phyloP scores from a whole-genome alignment of 192 early-diverging fungal species.

The Linnemannia zychae region DNA sequence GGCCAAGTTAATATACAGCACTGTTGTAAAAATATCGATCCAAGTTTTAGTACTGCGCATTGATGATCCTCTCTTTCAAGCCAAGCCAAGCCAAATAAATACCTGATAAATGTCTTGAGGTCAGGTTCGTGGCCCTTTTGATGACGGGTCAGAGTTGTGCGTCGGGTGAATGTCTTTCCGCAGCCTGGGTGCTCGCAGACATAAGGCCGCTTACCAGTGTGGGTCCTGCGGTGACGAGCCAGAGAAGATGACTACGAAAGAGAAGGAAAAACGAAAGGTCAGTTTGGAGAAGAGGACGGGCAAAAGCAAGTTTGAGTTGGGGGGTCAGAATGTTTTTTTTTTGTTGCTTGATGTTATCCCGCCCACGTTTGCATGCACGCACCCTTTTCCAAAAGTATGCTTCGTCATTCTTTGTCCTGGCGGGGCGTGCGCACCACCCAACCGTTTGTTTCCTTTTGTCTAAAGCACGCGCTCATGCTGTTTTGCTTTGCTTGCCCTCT shows the following conservation, averaged over 20 bases:
- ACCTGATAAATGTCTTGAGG: conserved; percentile 62
- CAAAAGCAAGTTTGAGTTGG: conserved; percentile 67
- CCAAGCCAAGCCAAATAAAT: conserved; percentile 17
- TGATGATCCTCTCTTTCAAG: neutral
- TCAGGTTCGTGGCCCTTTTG: conserved; percentile 66
- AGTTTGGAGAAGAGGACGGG: conserved; percentile 26
- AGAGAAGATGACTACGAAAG: conserved; percentile 75
- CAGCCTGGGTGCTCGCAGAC: conserved; percentile 77
- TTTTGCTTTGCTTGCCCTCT: neutral
- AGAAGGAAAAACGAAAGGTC: neutral
- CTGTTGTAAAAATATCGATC: neutral
- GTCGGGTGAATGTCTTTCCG: conserved; percentile 79
- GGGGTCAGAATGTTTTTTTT: conserved; percentile 71
- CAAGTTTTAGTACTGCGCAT: neutral
- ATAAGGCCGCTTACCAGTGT: conserved; percentile 85
- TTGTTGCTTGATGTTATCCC: conserved; percentile 81
- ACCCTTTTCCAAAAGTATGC: neutral
- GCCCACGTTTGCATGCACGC: neutral
- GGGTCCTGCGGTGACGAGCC: conserved; percentile 82
- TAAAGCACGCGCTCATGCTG: neutral
- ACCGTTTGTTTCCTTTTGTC: neutral
- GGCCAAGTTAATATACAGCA: conserved; percentile 12
- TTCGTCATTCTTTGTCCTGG: conserved; percentile 2
- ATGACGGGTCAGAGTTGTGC: conserved; percentile 76
- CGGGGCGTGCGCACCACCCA: conserved; percentile 3